phyloP scores from a whole-genome alignment of 2,329 filamentous ascomycete genomes.

The Epicoccum nigrum region DNA sequence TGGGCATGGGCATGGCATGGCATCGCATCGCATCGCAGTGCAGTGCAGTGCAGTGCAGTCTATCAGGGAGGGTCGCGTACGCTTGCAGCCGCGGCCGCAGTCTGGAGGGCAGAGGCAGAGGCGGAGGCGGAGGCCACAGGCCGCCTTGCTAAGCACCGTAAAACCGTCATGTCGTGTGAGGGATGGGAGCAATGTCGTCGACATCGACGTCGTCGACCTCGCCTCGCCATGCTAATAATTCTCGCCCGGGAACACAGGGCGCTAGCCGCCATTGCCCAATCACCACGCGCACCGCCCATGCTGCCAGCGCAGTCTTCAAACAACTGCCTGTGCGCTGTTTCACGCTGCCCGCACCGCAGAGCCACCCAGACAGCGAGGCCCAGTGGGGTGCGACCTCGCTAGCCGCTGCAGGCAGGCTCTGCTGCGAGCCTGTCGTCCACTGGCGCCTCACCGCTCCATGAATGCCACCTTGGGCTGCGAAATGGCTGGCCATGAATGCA shows the following conservation, averaged over 20 bases:
- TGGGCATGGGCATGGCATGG: neutral
- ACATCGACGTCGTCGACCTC: conserved; percentile 4
- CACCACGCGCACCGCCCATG: conserved; percentile 27
- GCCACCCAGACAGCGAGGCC: conserved; percentile 36
- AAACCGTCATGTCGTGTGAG: conserved; percentile 39
- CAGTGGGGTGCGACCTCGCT: conserved; percentile 36
- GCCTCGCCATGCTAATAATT: conserved; percentile 17
- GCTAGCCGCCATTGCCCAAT: conserved; percentile 34
- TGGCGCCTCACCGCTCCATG: conserved; percentile 42
- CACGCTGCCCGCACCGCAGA: conserved; percentile 34
- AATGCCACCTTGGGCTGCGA: conserved; percentile 10
- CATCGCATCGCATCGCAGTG: neutral
- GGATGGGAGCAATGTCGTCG: conserved; percentile 1
- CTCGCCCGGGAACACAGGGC: conserved; percentile 4
- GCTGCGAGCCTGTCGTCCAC: conserved; percentile 38
- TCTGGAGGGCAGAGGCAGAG: conserved; percentile 28
- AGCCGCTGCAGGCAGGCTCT: conserved; percentile 19
- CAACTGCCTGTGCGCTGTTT: conserved; percentile 38
- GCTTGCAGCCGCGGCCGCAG: conserved; percentile 27
- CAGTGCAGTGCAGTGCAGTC: neutral
- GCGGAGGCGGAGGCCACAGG: no score
- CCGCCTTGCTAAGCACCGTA: conserved; percentile 42
- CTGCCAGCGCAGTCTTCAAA: conserved; percentile 26
- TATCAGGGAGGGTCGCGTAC: conserved; percentile 23
- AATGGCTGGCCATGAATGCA: conserved; percentile 20